Evolutionary conservation across 345 rosid species (phyloP), one percentile per base, ranked within the genome.

Genomic region (Camelina sativa): DNA sequence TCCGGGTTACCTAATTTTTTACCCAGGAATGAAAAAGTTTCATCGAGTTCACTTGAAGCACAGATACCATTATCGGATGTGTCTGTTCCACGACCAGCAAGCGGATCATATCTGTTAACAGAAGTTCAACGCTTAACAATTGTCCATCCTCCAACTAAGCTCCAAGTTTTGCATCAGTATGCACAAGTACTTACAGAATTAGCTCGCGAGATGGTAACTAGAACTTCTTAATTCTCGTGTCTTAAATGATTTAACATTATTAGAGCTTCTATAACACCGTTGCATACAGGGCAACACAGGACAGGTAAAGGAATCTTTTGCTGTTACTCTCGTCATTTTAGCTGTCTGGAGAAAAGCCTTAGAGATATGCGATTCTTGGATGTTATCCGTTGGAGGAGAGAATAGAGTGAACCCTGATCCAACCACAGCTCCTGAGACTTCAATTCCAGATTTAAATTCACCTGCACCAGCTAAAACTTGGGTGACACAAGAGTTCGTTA

Each of bases 261-360:
- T 28, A 34, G 38, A 46, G 64, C 20, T 41, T 37, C 17, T 51
- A 40, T 40, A 32, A 48, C 52, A 72, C 68, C 25, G 37, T 67
- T 77, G 44, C 67, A 23, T 64, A 44, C 92, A 91, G 97, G 82
- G 73, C 19, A 65, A 82, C 74, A 86, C 88, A 83, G 92, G 83
- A 64, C 76, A 77, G 4, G 64, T 73, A 58, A 80, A 79, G 67
- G 92, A 91, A 76, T 86, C 91, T 68, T 86, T 91, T 80, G 85
- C 91, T 28, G 81, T 91, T 69, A 87, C 86, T 12, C 91, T 89
- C 20, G 77, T 87, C 38, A 84, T 87, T 74, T 82, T 87, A 77
- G 95, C 97, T 69, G 64, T 84, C 47, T 91, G 95, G 92, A 89
- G 70, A 79, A 85, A 85, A 79, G 88, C 86, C 65, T 66, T 79